phyloP scores from a whole-genome alignment of 2,329 filamentous ascomycete genomes.

The Paecilomyces sp. region DNA sequence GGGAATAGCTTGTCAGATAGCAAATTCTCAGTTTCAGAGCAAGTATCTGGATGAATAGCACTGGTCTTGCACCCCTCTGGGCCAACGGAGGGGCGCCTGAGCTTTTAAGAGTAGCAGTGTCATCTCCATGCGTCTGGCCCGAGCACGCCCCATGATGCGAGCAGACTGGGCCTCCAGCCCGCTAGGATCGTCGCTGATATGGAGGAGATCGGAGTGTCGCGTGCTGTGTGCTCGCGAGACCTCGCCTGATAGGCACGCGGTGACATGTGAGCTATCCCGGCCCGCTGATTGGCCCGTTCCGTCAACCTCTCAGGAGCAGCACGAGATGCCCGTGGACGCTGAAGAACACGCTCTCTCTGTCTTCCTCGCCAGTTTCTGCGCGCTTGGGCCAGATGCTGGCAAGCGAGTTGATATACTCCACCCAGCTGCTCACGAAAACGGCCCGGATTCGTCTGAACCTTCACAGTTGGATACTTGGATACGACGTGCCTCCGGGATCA shows the following conservation, averaged over 20 bases:
- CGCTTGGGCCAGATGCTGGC: background rate
- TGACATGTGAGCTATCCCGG: constrained; percentile 21
- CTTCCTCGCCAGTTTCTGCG: background rate
- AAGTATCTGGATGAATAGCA: background rate
- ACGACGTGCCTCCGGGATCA: background rate
- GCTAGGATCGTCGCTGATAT: background rate
- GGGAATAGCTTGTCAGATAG: background rate
- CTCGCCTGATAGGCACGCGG: constrained; percentile 1
- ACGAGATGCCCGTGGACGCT: constrained; percentile 15
- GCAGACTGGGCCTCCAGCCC: background rate
- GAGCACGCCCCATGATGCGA: background rate
- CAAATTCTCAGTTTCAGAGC: background rate
- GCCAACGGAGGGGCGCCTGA: background rate
- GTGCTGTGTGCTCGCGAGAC: constrained; percentile 18
- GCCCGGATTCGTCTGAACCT: background rate
- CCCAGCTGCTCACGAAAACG: background rate
- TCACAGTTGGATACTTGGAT: background rate
- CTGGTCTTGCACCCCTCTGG: background rate
- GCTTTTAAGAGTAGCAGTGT: background rate
- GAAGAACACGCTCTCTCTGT: background rate
- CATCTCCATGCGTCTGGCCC: background rate
- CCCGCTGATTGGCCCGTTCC: constrained; percentile 17
- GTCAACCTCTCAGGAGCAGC: constrained; percentile 11
- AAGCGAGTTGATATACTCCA: background rate
- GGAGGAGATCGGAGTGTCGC: constrained; percentile 20